phyloP scores from a whole-genome alignment of 73 alveolate genomes.

The Tetrahymena elliotti region DNA sequence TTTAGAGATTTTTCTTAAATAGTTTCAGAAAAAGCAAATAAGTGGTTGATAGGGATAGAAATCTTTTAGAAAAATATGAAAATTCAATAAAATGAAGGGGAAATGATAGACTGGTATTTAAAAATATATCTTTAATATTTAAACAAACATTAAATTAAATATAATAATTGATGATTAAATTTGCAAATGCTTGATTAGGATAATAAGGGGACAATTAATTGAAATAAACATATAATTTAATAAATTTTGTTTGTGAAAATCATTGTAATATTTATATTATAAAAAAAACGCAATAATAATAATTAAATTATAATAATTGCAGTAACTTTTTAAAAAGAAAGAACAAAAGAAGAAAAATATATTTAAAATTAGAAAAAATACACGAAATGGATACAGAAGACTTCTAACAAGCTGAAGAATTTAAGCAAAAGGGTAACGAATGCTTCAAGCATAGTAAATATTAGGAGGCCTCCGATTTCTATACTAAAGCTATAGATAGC shows the following conservation, averaged over 20 bases:
- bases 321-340: background rate
- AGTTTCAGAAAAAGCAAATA: background rate
- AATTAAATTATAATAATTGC: background rate
- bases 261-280: background rate
- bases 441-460: conserved; percentile 56
- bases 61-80: background rate
- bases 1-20: too few relatives aligned
- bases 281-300: background rate
- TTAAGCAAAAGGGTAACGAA: conserved; percentile 66
- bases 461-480: conserved; percentile 58
- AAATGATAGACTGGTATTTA: background rate
- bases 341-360: background rate
- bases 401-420: conserved; percentile 50
- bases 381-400: background rate
- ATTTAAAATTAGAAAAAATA: background rate
- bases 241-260: background rate
- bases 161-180: background rate
- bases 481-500: conserved; percentile 47
- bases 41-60: background rate
- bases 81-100: background rate
- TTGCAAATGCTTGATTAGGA: background rate
- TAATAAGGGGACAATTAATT: too few relatives aligned
- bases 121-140: too few relatives aligned
- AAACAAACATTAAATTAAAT: too few relatives aligned
- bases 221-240: background rate